Evolutionary conservation across 2,329 filamentous ascomycete genomes (phyloP), one percentile per base, ranked within the genome.

Genomic region (Colletotrichum coccodes): DNA sequence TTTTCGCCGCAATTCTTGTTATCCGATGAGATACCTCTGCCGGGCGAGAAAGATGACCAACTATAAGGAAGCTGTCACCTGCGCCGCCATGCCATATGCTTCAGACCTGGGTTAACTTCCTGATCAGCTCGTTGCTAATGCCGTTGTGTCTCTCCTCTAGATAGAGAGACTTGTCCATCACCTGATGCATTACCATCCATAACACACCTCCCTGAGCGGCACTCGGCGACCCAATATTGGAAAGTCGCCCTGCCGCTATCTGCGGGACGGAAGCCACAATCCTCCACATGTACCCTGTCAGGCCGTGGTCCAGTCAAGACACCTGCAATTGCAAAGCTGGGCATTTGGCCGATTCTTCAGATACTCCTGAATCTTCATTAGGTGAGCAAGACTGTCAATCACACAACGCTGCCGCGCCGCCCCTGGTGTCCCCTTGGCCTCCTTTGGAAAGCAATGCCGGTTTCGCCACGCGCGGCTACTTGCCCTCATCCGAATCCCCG

Each of bases 401-500:
- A 30, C 30, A 38, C 64, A 26, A 68, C 34, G 46, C 38, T 32
- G 53, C 65, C 53, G 46, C 60, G 46, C 47, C 53, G 47, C 60
- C 49, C 40, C 53, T 57, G 49, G 42, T 32, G 44, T 38, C 28
- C 38, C 40, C 44, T 26, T 64, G 47, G 32, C 49, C 61, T 60
- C 42, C 23, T 57, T 26, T 26, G 36, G 46, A 26, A 30, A 32
- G 23, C 28, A 53, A 30, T 50, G 34, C 50, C 49, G 12, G 26
- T 28, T 60, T 49, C 49, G 47, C 61, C 40, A 47, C 60, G 50
- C 30, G 42, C 40, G 28, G 34, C 52, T 66, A 77, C 60, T 73
- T 72, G 47, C 72, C 74, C 32, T 73, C 76, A n/a, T 83, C 81
- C 34, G 79, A 82, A 46, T 79, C 86, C 72, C 92, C 92, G 5